Base-by-base conservation (phyloP, 306 rosid species). In the Sicyos edulis region DNA sequence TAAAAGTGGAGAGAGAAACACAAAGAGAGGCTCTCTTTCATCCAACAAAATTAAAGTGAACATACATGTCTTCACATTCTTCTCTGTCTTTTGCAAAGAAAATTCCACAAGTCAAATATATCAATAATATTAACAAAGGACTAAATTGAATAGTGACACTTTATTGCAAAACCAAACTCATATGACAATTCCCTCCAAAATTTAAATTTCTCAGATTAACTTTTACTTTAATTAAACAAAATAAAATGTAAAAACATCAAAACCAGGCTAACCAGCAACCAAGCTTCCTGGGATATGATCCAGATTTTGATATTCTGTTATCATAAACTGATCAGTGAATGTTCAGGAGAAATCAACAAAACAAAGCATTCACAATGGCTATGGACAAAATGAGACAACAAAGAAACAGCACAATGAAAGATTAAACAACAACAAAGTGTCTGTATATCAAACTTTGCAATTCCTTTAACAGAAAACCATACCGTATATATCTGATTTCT, bases 401-500 rank as follows among this genome's bases (percentile, higher is more conserved):
- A 32, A 57, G 16, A 57, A 11, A 55, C 4, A 24, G 22, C 22
- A 63, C 37, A 8, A 63, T 37, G 70, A 63, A 63, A 16, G 13
- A 34, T 63, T 17, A 64, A 17, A 64, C 32, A 4, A 26, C 52
- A 42, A 64, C 29, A 17, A 63, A 63, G 68, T n/a, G 26, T 40
- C 40, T 45, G 22, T 42, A 20, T 5, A 66, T 44, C 71, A 66
- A 66, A 44, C 29, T 19, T 42, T 17, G 22, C 40, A 40, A 51
- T 40, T 63, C 26, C 49, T 63, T 64, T 26, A 17, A 65, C 34
- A 65, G 10, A 65, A 44, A 3, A 17, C 20, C 54, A 40, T 19
- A 19, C 17, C 11, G 70, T 40, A 63, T n/a, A 40, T 17, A 63
- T 63, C 52, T 40, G 70, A 63, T 63, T 63, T 63, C 29, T 17